phyloP scores from a whole-genome alignment of 2,329 filamentous ascomycete genomes.

The Nothophoma quercina region DNA sequence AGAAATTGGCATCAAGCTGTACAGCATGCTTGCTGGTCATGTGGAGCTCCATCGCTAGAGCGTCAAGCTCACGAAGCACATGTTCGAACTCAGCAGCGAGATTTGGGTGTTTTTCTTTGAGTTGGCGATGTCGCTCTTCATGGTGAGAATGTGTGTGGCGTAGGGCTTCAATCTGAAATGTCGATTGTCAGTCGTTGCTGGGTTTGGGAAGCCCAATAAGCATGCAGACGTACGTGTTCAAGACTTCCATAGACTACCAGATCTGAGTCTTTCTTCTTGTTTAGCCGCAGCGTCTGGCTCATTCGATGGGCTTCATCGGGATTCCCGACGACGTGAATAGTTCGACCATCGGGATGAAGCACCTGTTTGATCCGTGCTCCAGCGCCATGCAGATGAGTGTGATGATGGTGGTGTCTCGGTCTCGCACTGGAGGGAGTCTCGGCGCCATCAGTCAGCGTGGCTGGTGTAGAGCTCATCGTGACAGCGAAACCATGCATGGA shows the following conservation, averaged over 20 bases:
- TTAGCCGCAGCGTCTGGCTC: constrained; percentile 52
- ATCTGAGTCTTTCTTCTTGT: constrained; percentile 57
- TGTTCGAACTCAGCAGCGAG: constrained; percentile 65
- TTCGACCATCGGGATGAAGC: constrained; percentile 62
- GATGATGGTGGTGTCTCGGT: constrained; percentile 20
- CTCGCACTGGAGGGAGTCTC: background rate
- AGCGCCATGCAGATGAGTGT: constrained; percentile 37
- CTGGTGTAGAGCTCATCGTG: constrained; percentile 6
- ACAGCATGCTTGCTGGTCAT: constrained; percentile 62
- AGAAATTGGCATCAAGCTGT: constrained; percentile 67
- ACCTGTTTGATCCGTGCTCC: constrained; percentile 61
- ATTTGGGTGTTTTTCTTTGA: constrained; percentile 60
- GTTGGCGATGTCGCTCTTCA: constrained; percentile 54
- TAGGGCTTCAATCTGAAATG: constrained; percentile 54
- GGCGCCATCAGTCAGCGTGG: background rate
- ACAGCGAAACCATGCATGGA: background rate
- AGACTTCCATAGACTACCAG: constrained; percentile 65
- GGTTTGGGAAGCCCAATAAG: no score
- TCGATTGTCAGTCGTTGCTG: background rate
- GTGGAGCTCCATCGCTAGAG: constrained; percentile 62
- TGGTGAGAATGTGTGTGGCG: constrained; percentile 62
- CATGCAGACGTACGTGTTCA: constrained; percentile 50
- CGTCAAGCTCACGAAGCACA: constrained; percentile 62
- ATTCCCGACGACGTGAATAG: constrained; percentile 63
- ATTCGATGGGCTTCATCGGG: constrained; percentile 64